These are phyloP conservation scores for Schizochytrium sp. DNA, from an alignment of 108 stramenopile species.

Conservation along the genomic window DNA sequence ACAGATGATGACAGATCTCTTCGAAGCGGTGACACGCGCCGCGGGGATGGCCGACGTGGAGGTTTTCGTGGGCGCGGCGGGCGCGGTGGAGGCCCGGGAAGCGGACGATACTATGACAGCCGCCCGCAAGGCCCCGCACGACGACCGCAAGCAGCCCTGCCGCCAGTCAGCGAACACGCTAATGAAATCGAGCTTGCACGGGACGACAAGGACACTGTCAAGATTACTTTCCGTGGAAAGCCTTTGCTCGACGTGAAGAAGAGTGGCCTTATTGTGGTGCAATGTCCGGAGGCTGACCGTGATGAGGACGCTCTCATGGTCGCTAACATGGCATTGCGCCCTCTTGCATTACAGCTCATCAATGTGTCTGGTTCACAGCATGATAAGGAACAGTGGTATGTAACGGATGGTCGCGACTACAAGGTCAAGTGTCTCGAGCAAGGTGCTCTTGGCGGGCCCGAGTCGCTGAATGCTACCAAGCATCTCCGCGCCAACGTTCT, in stretches of 20 bases:
- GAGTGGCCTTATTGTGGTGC: neutral
- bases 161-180: neutral
- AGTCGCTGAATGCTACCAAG: neutral
- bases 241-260: neutral
- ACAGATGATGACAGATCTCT: neutral
- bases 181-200: neutral
- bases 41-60: neutral
- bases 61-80: neutral
- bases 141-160: neutral
- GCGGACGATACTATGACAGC: no score
- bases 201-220: neutral
- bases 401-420: conserved; percentile 8
- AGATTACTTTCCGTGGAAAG: neutral
- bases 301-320: neutral
- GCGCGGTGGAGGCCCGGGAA: neutral
- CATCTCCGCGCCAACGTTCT: neutral
- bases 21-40: neutral
- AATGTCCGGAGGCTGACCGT: neutral
- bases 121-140: no score
- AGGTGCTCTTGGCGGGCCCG: neutral
- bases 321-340: neutral
- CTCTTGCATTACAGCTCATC: neutral
- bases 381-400: neutral
- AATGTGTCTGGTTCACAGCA: neutral
- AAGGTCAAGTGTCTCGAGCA: conserved; percentile 1